Percentiles rank a stretch among this genome's conserved stretches.
These are phyloP conservation scores for Castanea sativa DNA, from an alignment of 306 rosid species.

Conservation along the genomic window DNA sequence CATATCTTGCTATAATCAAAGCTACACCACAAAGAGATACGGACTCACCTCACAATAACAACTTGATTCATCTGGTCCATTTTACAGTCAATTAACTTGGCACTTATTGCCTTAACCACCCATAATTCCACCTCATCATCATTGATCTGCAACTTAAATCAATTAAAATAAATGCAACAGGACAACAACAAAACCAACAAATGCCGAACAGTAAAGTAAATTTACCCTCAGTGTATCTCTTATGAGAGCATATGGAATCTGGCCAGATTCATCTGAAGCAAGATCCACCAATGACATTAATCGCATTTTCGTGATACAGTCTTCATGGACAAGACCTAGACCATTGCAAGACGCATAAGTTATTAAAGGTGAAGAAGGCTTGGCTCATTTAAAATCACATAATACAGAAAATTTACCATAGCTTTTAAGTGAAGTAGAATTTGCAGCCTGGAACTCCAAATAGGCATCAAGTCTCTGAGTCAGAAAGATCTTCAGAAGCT, in stretches of 20 bases:
- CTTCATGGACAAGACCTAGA: slow-evolving; percentile 86
- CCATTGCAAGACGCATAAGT: slow-evolving; percentile 5
- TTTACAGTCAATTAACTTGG: slow-evolving; percentile 84
- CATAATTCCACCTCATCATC: slow-evolving; percentile 81
- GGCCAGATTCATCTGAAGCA: slow-evolving; percentile 63
- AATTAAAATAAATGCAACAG: slow-evolving; percentile 2
- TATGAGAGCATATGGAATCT: slow-evolving; percentile 67
- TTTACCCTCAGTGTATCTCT: slow-evolving; percentile 71
- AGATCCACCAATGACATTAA: slow-evolving; percentile 86
- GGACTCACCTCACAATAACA: slow-evolving; percentile 68
- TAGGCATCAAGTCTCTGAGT: slow-evolving; percentile 84
- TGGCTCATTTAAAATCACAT: not conserved
- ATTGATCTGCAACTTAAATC: slow-evolving; percentile 49
- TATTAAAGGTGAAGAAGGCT: not conserved
- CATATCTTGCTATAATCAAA: not conserved
- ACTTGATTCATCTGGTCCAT: slow-evolving; percentile 96
- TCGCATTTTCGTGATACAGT: slow-evolving; percentile 78
- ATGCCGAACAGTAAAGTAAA: slow-evolving; percentile 12
- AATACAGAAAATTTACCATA: slow-evolving; percentile 48
- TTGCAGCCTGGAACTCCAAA: slow-evolving; percentile 72
- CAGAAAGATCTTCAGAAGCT: slow-evolving; percentile 79
- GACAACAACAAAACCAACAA: not conserved
- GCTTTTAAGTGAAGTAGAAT: slow-evolving; percentile 65
- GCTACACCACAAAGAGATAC: slow-evolving; percentile 2
- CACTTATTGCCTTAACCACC: slow-evolving; percentile 87